Percentiles rank a stretch among this genome's conserved stretches.
Conservation (phyloP, 345 rosid genomes). For the Pugionium cornutum region DNA sequence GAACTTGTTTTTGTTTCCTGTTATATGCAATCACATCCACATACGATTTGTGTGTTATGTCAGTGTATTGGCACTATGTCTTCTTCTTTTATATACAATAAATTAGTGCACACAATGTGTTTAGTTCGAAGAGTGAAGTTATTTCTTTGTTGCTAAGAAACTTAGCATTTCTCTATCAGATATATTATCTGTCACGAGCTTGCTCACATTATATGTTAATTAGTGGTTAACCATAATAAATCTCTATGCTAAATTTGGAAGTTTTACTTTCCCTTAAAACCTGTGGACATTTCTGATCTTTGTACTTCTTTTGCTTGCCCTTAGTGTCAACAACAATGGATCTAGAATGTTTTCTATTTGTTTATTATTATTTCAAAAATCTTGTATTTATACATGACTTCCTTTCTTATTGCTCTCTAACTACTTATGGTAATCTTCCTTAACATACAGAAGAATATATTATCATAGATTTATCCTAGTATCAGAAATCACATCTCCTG, state of each 20-base stretch:
- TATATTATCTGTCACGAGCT: slow-evolving; percentile 43
- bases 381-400: no score
- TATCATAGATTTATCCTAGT: no score
- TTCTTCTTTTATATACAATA: no score
- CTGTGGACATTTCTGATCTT: slow-evolving; percentile 57
- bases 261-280: background rate
- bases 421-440: no score
- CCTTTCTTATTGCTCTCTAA: no score
- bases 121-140: slow-evolving; percentile 12
- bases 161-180: background rate
- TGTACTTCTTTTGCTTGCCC: slow-evolving; percentile 50
- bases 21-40: background rate
- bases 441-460: no score
- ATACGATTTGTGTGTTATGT: slow-evolving; percentile 6
- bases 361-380: no score
- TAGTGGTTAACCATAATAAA: background rate
- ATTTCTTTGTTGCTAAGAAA: slow-evolving; percentile 4
- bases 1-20: background rate
- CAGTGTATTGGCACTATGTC: no score
- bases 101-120: slow-evolving; percentile 29
- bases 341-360: no score
- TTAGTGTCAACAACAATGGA: no score
- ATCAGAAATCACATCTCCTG: no score
- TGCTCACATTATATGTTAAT: slow-evolving; percentile 44
- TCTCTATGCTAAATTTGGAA: background rate